Base-by-base conservation (phyloP, 805 yeast genomes). In the Pichia kluyveri region DNA sequence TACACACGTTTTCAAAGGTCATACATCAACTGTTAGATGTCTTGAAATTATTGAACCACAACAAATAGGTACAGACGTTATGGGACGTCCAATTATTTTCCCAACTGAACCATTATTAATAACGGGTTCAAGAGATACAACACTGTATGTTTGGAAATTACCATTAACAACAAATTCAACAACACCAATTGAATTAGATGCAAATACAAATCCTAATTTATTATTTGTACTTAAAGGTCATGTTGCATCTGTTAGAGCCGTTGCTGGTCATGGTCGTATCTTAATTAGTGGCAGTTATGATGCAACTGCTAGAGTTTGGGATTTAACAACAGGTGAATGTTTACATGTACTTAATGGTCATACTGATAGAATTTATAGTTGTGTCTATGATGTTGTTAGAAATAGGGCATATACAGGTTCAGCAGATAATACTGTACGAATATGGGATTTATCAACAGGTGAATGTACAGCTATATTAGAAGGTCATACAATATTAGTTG, bases 201-300 rank as follows among this genome's bases (percentile, higher is more conserved):
- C 73, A 40, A 51, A 57, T 10, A 65, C 67, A 18, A 79, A 79
- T 54, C 90, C 88, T 14, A 86, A 73, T 58, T 77, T 86, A 44
- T 69, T 88, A 27, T 77, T 82, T 23, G 77, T 83, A 1, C 67
- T 90, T 40, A 69, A 78, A 19, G 97, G 90, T 2, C 96, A 87
- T 60, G 72, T 83, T 15, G 83, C 79, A 15, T 76, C 90, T 2
- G 97, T 91, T 1, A 77, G 99, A 47, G 82, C 96, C 0, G 85
- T 91, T 10, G 75, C 93, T 1, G 97, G 96, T 0, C 72, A 81
- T 62, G 96, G 91, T 1, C 85, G 86, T 59, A 77, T 83, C 12
- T 77, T 91, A 19, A 82, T 91, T 2, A 83, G 93, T 31, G 97
- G 97, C 0, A 85, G 96, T 6, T 91, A 91, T 63, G 99, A 91